Base-by-base conservation (phyloP, 768 basidiomycete species). In the Cyclocybe aegerita region DNA sequence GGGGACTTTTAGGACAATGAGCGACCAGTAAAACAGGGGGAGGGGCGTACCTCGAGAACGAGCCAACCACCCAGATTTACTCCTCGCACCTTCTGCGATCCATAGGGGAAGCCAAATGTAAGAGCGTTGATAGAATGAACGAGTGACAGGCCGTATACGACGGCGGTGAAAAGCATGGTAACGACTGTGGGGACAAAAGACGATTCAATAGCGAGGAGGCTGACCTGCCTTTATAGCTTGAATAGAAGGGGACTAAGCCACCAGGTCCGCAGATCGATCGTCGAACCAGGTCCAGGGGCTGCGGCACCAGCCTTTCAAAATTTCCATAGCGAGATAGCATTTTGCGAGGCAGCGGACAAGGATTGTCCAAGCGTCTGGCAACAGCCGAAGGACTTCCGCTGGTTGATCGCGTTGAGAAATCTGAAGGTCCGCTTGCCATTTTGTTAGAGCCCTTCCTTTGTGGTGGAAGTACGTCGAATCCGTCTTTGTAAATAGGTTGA, bases 1-100 rank as follows among this genome's bases (percentile, higher is more conserved):
- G 7, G 10, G 17, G 16, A 11, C 37, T 3, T 9, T 35, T 16
- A 9, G 29, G 29, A 34, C 43, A 47, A 66, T 56, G 9, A 14
- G 46, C 33, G 16, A 49, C 17, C 17, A 17, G 15, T 37, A 29
- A 39, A 29, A 46, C 5, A 10, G 14, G 16, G 9, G 32, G 39
- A 34, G 37, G 32, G 7, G 58, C 63, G 15, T 39, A 78, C 74
- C 65, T 76, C 74, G 15, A 72, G 67, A n/a, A 77, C 73, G 29
- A 78, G 67, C 78, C 69, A 76, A 46, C 75, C 76, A 36, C 90
- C 90, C n/a, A 92, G 76, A 66, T 87, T 92, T 54, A 92, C 90
- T 49, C 90, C 90, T 8, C 90, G 83, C 35, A 92, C 82, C 58
- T 83, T 85, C 66, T 80, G 51, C 3, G 75, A 73, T 23, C 86